Evolutionary conservation across 495 filamentous ascomycete genomes (phyloP).

Genomic region (Podospora anserina): DNA sequence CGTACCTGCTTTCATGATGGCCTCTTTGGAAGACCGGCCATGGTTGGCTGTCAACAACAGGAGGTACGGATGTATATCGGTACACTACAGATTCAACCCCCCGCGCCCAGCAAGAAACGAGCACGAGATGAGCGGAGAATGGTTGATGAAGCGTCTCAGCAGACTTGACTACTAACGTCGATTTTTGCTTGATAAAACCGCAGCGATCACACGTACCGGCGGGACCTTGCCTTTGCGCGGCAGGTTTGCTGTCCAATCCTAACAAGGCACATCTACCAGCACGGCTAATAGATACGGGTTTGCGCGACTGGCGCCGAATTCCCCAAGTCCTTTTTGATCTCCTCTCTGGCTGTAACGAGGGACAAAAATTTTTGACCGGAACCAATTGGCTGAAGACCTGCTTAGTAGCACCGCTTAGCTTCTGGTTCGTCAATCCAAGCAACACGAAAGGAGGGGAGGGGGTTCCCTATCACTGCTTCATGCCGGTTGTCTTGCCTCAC

Average conservation of each 20-base stretch:
- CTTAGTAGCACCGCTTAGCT: not conserved
- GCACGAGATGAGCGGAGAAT: not conserved
- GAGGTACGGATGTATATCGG: not conserved
- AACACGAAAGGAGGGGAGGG: not conserved
- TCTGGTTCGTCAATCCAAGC: conserved; percentile 12
- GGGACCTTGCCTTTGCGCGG: conserved; percentile 6
- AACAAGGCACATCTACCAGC: not conserved
- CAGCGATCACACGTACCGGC: not conserved
- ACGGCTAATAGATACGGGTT: not conserved
- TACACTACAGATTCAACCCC: not conserved
- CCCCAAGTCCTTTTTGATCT: not conserved
- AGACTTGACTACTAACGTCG: not conserved
- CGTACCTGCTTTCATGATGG: conserved; percentile 24
- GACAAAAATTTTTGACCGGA: not conserved
- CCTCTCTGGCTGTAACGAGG: not conserved
- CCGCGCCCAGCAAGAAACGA: not conserved
- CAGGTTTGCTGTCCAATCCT: conserved; percentile 10
- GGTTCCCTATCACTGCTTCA: conserved; percentile 2
- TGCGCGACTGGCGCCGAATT: conserved; percentile 16
- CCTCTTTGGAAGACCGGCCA: conserved; percentile 2
- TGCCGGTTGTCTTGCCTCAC: conserved; percentile 6
- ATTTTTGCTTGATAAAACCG: conserved; percentile 3
- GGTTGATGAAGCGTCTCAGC: not conserved
- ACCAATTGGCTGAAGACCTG: conserved; percentile 9
- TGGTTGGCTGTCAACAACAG: conserved; percentile 1